Percentiles rank a stretch among this genome's conserved stretches.
These are phyloP conservation scores for Aspergillus aculeatus DNA, from an alignment of 2,329 filamentous ascomycete genomes.

Conservation along the genomic window DNA sequence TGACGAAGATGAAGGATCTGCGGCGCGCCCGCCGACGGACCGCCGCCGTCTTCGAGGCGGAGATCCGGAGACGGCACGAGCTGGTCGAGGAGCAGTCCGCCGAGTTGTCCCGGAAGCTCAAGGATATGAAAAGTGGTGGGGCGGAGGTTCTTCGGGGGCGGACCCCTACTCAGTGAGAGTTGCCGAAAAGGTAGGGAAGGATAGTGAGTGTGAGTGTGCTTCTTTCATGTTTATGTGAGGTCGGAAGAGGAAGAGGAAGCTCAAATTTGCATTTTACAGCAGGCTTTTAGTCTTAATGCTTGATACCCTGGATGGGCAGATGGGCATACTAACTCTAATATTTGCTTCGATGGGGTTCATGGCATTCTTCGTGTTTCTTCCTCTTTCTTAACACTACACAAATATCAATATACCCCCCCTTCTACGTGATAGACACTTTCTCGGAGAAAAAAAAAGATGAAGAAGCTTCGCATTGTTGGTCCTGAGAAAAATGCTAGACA, in stretches of 20 bases:
- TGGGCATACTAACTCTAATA: background rate
- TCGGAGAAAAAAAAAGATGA: background rate
- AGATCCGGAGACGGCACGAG: constrained; percentile 55
- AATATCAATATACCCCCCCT: constrained; percentile 14
- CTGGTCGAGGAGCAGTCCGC: constrained; percentile 50
- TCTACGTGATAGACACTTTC: background rate
- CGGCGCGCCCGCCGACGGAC: constrained; percentile 55
- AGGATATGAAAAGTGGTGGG: constrained; percentile 56
- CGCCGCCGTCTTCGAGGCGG: constrained; percentile 54
- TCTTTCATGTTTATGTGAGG: background rate
- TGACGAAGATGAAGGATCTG: constrained; percentile 52
- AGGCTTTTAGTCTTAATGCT: background rate
- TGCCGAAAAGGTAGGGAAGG: background rate
- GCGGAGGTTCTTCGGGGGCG: constrained; percentile 51
- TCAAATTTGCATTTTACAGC: background rate
- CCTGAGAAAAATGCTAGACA: background rate
- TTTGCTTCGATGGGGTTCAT: background rate
- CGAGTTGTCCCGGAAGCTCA: constrained; percentile 51
- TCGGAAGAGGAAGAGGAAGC: no score
- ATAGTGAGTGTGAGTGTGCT: background rate
- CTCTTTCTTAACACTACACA: constrained; percentile 2
- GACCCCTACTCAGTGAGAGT: constrained; percentile 20
- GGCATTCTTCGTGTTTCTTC: background rate
- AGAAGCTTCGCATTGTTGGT: background rate
- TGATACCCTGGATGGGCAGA: background rate